Evolutionary conservation across 257 asterid species (phyloP), one percentile per base, ranked within the genome.

Genomic region (Lycium ferocissimum): DNA sequence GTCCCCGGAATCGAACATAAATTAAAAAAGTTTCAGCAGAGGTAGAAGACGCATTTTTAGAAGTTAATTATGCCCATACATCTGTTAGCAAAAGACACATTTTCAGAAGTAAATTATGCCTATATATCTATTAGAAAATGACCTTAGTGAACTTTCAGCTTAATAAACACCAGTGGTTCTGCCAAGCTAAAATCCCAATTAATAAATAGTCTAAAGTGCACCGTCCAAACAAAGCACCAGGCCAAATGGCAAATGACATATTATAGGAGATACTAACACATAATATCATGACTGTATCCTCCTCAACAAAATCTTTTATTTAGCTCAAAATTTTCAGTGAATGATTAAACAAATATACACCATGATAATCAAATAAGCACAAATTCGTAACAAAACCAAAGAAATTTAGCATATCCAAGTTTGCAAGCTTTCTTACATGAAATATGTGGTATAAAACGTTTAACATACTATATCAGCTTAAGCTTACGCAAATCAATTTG

Each of bases 401-500:
- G 82, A 53, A 78, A 78, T 13, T 78, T 78, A 53, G 82, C 22
- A 53, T n/a, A 33, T 26, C 82, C 65, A 78, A 78, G 49, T 78
- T 53, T 78, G 82, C 82, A 22, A 49, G 59, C 62, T 75, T 75
- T 75, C 43, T 53, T 78, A 8, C 65, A 78, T 78, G 82, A 75
- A 59, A 22, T 47, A 73, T 49, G 82, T 51, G 82, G 47, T 53
- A 78, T 26, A 53, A 33, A 53, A 53, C 8, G 0, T 13, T 51
- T 26, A 53, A 49, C 7, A 5, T 53, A 33, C 6, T 7, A 37
- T 78, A 37, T 53, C 82, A 53, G 22, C 9, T 26, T 53, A 26
- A 78, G 65, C 18, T 78, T 26, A 78, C 4, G 9, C 26, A 53
- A 53, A 78, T 22, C 65, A 78, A 78, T 53, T 53, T 78, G 82